Evolutionary conservation across 352 stramenopile species (phyloP).

Genomic region (Phytophthora citrophthora): DNA sequence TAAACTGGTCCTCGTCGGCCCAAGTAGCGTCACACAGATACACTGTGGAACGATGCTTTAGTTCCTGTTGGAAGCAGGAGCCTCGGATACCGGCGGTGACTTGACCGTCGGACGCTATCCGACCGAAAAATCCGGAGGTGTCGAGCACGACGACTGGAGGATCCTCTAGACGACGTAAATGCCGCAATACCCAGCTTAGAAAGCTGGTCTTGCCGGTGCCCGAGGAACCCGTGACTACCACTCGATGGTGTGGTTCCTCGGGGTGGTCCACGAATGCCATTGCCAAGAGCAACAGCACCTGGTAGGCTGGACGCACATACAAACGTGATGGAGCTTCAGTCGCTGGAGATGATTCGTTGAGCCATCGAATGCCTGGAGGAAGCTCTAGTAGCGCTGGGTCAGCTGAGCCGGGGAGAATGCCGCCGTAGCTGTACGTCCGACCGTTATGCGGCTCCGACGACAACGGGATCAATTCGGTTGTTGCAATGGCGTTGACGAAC

Average conservation of each 20-base stretch:
- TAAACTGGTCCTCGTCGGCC: background rate
- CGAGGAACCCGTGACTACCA: slow-evolving; percentile 42
- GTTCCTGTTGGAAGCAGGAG: slow-evolving; percentile 34
- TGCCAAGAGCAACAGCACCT: slow-evolving; percentile 29
- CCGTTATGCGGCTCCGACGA: slow-evolving; percentile 20
- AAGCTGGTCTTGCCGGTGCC: slow-evolving; percentile 52
- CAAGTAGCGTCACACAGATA: slow-evolving; percentile 41
- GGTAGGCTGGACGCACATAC: slow-evolving; percentile 38
- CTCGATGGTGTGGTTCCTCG: slow-evolving; percentile 23
- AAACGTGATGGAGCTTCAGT: slow-evolving; percentile 9
- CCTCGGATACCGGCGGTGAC: slow-evolving; percentile 28
- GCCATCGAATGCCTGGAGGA: slow-evolving; percentile 19
- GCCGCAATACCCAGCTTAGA: slow-evolving; percentile 41
- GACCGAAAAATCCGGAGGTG: slow-evolving; percentile 36
- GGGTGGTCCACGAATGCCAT: slow-evolving; percentile 36
- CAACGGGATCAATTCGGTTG: slow-evolving; percentile 12
- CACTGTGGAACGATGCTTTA: slow-evolving; percentile 29
- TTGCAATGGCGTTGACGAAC: slow-evolving; percentile 14
- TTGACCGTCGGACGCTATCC: slow-evolving; percentile 27
- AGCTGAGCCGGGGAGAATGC: slow-evolving; percentile 17
- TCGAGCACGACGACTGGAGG: slow-evolving; percentile 41
- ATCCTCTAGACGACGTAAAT: slow-evolving; percentile 13
- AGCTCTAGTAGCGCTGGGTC: slow-evolving; percentile 24
- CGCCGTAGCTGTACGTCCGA: slow-evolving; percentile 24
- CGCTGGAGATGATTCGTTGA: slow-evolving; percentile 1